A percentile compares a stretch with the other conserved stretches of the same genome.
These are phyloP conservation scores for Torulaspora franciscae DNA, from an alignment of 805 yeast genomes.

Conservation along the genomic window DNA sequence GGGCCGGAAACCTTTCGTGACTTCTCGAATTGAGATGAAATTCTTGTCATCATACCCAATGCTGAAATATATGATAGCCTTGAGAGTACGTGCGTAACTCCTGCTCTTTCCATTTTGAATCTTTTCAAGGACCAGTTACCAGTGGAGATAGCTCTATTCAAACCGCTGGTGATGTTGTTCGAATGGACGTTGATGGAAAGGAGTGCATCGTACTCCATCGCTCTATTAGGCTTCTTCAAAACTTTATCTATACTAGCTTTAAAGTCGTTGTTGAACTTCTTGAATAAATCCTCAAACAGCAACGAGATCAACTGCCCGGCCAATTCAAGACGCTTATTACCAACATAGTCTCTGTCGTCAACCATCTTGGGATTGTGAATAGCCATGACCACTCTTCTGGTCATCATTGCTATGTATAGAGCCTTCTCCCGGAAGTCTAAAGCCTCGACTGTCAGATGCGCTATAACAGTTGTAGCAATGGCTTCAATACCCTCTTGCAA, in stretches of 20 bases:
- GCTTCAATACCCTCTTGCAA: constrained; percentile 96
- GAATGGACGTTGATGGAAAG: constrained; percentile 86
- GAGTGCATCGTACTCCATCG: constrained; percentile 91
- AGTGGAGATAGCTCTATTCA: constrained; percentile 94
- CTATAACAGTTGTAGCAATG: constrained; percentile 91
- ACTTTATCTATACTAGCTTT: constrained; percentile 92
- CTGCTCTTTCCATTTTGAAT: constrained; percentile 99
- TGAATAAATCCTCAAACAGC: constrained; percentile 92
- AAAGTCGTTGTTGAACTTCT: constrained; percentile 91
- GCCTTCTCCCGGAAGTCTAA: constrained; percentile 93
- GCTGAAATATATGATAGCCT: constrained; percentile 91
- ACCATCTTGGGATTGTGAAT: constrained; percentile 91
- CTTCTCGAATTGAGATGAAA: constrained; percentile 97
- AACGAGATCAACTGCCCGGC: constrained; percentile 97
- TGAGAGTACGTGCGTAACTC: constrained; percentile 94
- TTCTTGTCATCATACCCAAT: constrained; percentile 98
- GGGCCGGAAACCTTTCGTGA: constrained; percentile 98
- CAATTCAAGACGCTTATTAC: constrained; percentile 92
- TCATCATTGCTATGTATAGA: constrained; percentile 90
- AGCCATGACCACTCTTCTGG: constrained; percentile 92
- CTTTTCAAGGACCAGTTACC: constrained; percentile 99
- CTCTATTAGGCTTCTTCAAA: constrained; percentile 87
- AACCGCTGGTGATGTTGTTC: constrained; percentile 86
- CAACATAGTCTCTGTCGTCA: constrained; percentile 98
- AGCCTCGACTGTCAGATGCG: constrained; percentile 82